These are phyloP conservation scores for Penicillium herquei DNA, from an alignment of 495 filamentous ascomycete genomes.

Conservation along the genomic window DNA sequence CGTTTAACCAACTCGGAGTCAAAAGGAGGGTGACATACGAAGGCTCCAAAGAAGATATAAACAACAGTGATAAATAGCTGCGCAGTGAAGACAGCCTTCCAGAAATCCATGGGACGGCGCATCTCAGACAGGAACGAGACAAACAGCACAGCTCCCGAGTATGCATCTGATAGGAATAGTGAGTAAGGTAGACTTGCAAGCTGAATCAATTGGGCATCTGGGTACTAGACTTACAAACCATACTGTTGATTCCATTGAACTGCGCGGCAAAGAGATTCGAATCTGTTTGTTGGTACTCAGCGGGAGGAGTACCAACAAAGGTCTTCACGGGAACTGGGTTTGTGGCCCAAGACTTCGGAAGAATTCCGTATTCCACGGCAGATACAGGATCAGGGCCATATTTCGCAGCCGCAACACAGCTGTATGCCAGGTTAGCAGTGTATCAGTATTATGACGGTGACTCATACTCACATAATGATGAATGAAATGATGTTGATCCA, in stretches of 20 bases:
- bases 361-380: slow-evolving; percentile 16
- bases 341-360: slow-evolving; percentile 11
- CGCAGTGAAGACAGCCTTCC: slow-evolving; percentile 55
- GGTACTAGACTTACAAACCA: slow-evolving; percentile 16
- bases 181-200: background rate
- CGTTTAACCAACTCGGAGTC: too few relatives aligned
- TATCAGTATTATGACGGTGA: too few relatives aligned
- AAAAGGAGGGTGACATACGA: slow-evolving; percentile 17
- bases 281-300: slow-evolving; percentile 17
- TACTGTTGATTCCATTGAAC: slow-evolving; percentile 21
- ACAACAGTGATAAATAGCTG: slow-evolving; percentile 51
- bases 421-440: slow-evolving; percentile 18
- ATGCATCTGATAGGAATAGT: slow-evolving; percentile 43
- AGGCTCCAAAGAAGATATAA: slow-evolving; percentile 58
- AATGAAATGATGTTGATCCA: slow-evolving; percentile 30
- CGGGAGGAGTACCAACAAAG: slow-evolving; percentile 12
- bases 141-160: slow-evolving; percentile 51
- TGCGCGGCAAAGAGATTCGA: slow-evolving; percentile 13
- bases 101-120: slow-evolving; percentile 60
- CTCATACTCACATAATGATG: slow-evolving; percentile 18
- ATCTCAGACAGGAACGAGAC: slow-evolving; percentile 67
- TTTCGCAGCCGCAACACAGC: slow-evolving; percentile 48
- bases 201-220: background rate
- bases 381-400: slow-evolving; percentile 41
- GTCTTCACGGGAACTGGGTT: slow-evolving; percentile 18